Evolutionary conservation across 331 rosid species (phyloP).

Genomic region (Cydonia oblonga): DNA sequence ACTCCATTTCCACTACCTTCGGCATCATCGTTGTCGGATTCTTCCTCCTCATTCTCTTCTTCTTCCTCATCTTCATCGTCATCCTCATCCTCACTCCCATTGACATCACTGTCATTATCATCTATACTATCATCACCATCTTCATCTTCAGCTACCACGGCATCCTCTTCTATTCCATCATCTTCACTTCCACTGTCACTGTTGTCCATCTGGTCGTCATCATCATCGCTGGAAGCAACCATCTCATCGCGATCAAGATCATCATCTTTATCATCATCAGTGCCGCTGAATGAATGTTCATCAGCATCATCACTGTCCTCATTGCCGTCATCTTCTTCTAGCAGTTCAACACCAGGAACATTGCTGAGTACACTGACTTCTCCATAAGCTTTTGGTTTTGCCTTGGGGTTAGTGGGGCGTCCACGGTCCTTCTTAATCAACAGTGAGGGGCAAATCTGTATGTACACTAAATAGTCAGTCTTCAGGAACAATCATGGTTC

Average conservation of each 20-base stretch:
- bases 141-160: conserved; percentile 26
- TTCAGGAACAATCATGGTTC: conserved; percentile 1
- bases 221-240: conserved; percentile 27
- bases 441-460: conserved; percentile 78
- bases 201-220: conserved; percentile 26
- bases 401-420: conserved; percentile 52
- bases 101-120: conserved; percentile 21
- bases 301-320: conserved; percentile 26
- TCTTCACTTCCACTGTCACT: conserved; percentile 31
- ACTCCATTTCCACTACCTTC: conserved; percentile 18
- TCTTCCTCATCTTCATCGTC: conserved; percentile 14
- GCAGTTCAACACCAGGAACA: conserved; percentile 68
- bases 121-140: conserved; percentile 20
- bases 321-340: conserved; percentile 26
- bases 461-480: conserved; percentile 5
- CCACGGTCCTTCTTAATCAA: conserved; percentile 93
- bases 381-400: conserved; percentile 82
- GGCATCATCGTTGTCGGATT: conserved; percentile 19
- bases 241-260: conserved; percentile 26
- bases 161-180: conserved; percentile 19
- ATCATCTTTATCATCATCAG: conserved; percentile 29
- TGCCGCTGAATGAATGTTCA: conserved; percentile 23
- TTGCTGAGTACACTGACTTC: conserved; percentile 41
- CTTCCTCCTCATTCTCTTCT: conserved; percentile 15
- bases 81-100: conserved; percentile 14